Conservation (phyloP, 1,139 yeast species). For the Debaryomyces fabryi region DNA sequence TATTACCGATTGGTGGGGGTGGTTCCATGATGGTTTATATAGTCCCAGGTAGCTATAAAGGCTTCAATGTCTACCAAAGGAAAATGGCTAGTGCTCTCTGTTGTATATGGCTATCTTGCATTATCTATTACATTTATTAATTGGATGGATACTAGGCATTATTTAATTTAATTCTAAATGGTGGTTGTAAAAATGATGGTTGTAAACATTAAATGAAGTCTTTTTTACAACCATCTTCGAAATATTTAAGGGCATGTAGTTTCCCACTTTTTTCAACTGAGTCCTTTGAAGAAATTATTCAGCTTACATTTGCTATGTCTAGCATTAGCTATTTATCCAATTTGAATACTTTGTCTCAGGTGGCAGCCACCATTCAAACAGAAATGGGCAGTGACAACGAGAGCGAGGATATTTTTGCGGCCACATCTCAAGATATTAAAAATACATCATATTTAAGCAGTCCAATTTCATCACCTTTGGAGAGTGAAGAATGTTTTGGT, state of each 20-base stretch:
- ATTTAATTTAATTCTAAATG: background rate
- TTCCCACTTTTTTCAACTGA: background rate
- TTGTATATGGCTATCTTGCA: background rate
- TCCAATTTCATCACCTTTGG: background rate
- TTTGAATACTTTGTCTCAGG: constrained; percentile 5
- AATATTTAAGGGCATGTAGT: background rate
- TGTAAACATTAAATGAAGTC: background rate
- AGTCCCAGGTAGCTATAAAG: background rate
- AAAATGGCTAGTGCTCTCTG: background rate
- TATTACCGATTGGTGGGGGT: background rate
- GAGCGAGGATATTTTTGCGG: background rate
- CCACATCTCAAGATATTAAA: background rate
- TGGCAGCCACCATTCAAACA: constrained; percentile 1
- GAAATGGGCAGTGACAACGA: constrained; percentile 1
- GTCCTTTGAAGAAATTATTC: background rate
- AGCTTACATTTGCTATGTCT: background rate
- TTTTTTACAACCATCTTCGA: constrained; percentile 1
- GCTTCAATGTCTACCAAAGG: too few relatives aligned
- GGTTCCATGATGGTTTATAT: background rate
- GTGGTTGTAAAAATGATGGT: background rate
- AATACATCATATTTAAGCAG: background rate
- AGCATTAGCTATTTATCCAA: background rate
- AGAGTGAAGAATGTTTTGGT: background rate
- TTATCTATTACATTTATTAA: too few relatives aligned
- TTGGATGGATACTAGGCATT: background rate